Base-by-base conservation (phyloP, 2,329 filamentous ascomycete species). In the Alternaria hordeiaustralica region DNA sequence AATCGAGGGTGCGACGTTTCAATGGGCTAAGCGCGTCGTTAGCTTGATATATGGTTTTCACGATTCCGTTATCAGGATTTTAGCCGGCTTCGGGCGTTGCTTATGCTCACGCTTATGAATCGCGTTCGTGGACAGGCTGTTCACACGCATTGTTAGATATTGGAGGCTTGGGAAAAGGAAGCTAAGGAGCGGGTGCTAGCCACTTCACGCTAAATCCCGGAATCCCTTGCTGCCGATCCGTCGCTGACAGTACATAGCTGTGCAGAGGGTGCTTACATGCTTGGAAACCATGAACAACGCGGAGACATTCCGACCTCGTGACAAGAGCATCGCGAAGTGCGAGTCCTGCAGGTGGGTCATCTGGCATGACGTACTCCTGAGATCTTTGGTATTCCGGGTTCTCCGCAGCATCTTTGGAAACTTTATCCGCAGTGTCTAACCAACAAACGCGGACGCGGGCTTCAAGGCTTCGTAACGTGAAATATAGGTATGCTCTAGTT, bases 31-130 rank as follows among this genome's bases (percentile, higher is more conserved):
- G 59, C 45, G 55, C 33, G 15, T 55, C 11, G 23, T 46, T 36
- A 30, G 25, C 20, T 28, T 54, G 25, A 46, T 64, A 47, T 53
- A 58, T 64, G 53, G 43, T 25, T 33, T 5, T 60, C 21, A 23
- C 33, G 44, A 51, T 25, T 25, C n/a, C 51, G 41, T 55, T 58
- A 20, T 58, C 49, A 21, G 43, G 2, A 57, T 23, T 21, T 26
- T 20, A 28, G 20, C 47, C 20, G 45, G 13, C 18, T 12, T 28
- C 18, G 12, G 18, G 30, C 12, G 21, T 46, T 60, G 58, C 64
- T 60, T 55, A 49, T 56, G 28, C 45, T 23, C 28, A 30, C 51
- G 49, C 54, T 56, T 57, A 44, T 56, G 55, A 60, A 63, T 60
- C 60, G 58, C 46, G 20, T 53, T 28, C 25, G 13, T 56, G n/a